Evolutionary conservation across 257 asterid species (phyloP).

Genomic region (Anisodus tanguticus): DNA sequence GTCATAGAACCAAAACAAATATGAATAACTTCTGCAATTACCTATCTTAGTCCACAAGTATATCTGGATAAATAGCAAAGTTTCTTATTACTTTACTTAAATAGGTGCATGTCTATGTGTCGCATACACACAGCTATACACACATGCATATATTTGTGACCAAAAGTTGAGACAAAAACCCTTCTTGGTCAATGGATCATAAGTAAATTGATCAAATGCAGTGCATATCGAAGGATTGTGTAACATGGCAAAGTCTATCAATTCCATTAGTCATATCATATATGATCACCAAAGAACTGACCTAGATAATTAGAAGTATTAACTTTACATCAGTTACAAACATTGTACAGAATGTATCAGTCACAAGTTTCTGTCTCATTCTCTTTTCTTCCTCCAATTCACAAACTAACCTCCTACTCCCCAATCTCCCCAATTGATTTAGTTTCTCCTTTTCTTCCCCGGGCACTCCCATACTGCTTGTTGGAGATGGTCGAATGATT

Average conservation of each 20-base stretch:
- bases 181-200: background rate
- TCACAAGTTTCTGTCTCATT: background rate
- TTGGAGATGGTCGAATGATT: background rate
- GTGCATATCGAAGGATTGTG: background rate
- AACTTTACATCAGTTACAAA: background rate
- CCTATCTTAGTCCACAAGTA: background rate
- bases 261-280: background rate
- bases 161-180: background rate
- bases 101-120: background rate
- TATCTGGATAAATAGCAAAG: background rate
- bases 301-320: background rate
- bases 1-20: background rate
- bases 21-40: background rate
- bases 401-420: background rate
- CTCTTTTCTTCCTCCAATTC: background rate
- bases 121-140: background rate
- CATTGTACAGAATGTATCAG: background rate
- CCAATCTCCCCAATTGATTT: background rate
- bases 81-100: background rate
- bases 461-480: background rate
- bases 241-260: background rate
- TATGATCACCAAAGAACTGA: background rate
- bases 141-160: constrained; percentile 2
- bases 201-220: background rate
- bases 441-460: background rate